These are phyloP conservation scores for Neurospora sp. DNA, from an alignment of 495 filamentous ascomycete genomes.

Conservation along the genomic window DNA sequence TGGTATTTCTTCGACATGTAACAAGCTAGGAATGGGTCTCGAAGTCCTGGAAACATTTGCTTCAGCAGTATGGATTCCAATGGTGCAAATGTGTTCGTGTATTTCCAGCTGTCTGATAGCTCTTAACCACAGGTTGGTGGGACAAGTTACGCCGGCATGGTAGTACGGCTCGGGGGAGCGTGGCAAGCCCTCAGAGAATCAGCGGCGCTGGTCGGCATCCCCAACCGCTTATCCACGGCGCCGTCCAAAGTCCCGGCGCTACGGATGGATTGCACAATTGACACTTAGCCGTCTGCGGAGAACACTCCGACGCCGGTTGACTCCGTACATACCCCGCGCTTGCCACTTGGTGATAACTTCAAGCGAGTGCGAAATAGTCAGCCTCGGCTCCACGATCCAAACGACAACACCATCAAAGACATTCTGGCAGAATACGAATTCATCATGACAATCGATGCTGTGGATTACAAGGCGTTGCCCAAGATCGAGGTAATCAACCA, in stretches of 20 bases:
- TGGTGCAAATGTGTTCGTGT: neutral
- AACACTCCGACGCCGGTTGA: neutral
- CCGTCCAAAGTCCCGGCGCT: neutral
- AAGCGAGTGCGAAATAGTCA: neutral
- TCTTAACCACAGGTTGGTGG: neutral
- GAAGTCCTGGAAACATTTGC: neutral
- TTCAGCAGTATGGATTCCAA: neutral
- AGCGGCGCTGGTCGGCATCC: neutral
- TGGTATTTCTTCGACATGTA: neutral
- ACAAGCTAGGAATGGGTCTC: neutral
- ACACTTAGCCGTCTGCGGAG: neutral
- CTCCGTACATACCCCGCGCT: neutral
- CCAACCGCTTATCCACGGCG: neutral
- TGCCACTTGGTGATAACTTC: neutral
- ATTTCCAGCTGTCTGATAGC: neutral
- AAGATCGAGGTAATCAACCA: conserved; percentile 35
- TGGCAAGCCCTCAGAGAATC: neutral
- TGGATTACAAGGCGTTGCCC: conserved; percentile 35
- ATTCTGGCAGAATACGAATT: neutral
- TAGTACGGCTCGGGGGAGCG: neutral
- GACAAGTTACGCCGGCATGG: neutral
- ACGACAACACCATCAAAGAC: conserved; percentile 6
- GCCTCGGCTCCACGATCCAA: conserved; percentile 2
- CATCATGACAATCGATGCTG: neutral
- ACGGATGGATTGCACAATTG: neutral